Evolutionary conservation across 2,329 filamentous ascomycete genomes (phyloP).

Genomic region (Parastagonospora avenae): DNA sequence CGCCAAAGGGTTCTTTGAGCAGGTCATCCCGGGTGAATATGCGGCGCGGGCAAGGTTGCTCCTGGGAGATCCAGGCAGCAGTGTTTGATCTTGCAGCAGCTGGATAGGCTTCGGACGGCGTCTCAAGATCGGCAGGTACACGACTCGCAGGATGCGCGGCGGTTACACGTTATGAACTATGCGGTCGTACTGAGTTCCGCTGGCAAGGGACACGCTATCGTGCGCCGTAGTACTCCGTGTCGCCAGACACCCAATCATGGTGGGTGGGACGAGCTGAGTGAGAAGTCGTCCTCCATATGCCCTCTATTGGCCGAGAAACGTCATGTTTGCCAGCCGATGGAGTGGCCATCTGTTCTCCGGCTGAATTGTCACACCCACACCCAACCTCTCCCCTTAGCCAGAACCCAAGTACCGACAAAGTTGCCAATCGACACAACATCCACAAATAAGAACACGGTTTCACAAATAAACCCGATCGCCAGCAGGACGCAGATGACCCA

Average conservation of each 20-base stretch:
- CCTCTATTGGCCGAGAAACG: conserved; percentile 1
- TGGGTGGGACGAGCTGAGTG: conserved; percentile 16
- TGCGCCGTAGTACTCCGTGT: conserved; percentile 1
- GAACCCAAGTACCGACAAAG: neutral
- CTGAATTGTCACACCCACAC: neutral
- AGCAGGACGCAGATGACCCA: conserved; percentile 5
- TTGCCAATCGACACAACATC: no score
- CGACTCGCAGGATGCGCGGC: conserved; percentile 6
- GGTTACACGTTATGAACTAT: conserved; percentile 1
- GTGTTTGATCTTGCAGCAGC: conserved; percentile 13
- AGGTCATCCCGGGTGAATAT: conserved; percentile 6
- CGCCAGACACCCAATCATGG: conserved; percentile 6
- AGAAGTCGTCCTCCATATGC: neutral
- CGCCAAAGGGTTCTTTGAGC: conserved; percentile 6
- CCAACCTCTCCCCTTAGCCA: conserved; percentile 1
- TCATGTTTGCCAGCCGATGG: neutral
- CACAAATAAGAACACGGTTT: conserved; percentile 2
- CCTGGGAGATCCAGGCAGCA: conserved; percentile 16
- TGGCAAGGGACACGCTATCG: conserved; percentile 14
- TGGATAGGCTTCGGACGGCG: conserved; percentile 1
- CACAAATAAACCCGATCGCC: neutral
- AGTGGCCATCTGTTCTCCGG: neutral
- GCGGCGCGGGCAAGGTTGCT: conserved; percentile 7
- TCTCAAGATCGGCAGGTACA: conserved; percentile 23
- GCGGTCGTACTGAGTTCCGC: conserved; percentile 6